These are phyloP conservation scores for Bacterosira constricta DNA, from an alignment of 108 stramenopile species.

Conservation along the genomic window DNA sequence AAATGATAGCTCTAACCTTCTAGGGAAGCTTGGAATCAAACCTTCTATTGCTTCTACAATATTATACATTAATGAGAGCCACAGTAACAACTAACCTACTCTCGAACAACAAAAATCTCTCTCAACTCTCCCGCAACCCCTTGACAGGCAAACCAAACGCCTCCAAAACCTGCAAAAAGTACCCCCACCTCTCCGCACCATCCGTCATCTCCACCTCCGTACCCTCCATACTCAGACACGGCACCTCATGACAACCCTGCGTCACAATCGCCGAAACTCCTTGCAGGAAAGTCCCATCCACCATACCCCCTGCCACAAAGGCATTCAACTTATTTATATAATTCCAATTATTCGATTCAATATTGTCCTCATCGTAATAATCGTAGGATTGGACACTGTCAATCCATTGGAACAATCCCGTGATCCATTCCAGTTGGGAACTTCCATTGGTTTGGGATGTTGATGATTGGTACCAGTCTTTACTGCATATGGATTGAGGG, in stretches of 20 bases:
- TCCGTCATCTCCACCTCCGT: constrained; percentile 4
- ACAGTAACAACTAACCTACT: too few relatives aligned
- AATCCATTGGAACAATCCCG: constrained; percentile 21
- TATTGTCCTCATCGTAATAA: too few relatives aligned
- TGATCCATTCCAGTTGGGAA: constrained; percentile 14
- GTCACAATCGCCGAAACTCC: constrained; percentile 15
- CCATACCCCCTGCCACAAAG: constrained; percentile 26
- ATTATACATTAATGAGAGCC: too few relatives aligned
- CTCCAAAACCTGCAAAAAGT: constrained; percentile 10
- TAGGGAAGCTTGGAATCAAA: too few relatives aligned
- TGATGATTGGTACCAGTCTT: neutral
- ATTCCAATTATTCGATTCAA: neutral
- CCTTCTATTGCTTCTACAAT: too few relatives aligned
- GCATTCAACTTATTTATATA: constrained; percentile 12
- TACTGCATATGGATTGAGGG: constrained; percentile 10
- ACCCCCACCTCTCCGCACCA: constrained; percentile 5
- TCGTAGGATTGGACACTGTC: constrained; percentile 22
- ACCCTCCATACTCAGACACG: constrained; percentile 6
- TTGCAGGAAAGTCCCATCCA: constrained; percentile 12
- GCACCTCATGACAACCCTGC: constrained; percentile 21
- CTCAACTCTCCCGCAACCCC: too few relatives aligned
- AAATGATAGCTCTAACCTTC: too few relatives aligned
- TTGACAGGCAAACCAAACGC: constrained; percentile 13
- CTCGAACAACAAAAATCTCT: too few relatives aligned
- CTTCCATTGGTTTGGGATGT: too few relatives aligned